These are phyloP conservation scores for Apiospora arundinis DNA, from an alignment of 2,329 filamentous ascomycete genomes.

Conservation along the genomic window DNA sequence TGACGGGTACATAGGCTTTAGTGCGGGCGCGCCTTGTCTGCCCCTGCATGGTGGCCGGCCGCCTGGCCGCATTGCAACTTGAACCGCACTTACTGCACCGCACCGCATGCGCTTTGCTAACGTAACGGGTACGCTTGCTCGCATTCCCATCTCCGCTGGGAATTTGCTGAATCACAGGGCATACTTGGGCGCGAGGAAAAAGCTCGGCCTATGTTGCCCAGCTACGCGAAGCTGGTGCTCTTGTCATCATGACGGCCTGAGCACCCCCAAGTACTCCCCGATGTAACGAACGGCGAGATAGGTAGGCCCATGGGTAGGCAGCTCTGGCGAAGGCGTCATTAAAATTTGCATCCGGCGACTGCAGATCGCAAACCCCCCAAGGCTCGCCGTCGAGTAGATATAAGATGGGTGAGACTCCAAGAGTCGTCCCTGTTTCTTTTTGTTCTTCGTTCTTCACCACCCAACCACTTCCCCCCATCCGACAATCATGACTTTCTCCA, in stretches of 20 bases:
- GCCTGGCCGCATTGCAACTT: not conserved
- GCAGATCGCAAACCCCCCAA: not conserved
- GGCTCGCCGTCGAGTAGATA: not conserved
- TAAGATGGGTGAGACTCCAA: not conserved
- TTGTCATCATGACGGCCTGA: constrained; percentile 15
- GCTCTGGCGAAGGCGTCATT: not conserved
- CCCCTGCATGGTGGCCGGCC: not conserved
- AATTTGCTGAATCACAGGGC: not conserved
- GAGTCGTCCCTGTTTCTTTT: too few species aligned
- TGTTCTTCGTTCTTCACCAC: not conserved
- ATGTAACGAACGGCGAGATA: not conserved
- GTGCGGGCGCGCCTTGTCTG: not conserved
- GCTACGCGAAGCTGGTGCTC: not conserved
- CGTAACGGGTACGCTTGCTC: not conserved
- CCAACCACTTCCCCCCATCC: constrained; percentile 86
- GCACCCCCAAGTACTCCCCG: not conserved
- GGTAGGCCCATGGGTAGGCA: not conserved
- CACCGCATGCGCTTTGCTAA: not conserved
- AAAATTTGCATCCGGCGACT: not conserved
- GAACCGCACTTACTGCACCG: not conserved
- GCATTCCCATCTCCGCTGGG: not conserved
- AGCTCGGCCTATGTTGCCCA: not conserved
- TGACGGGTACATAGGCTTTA: constrained; percentile 20
- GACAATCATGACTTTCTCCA: constrained; percentile 27
- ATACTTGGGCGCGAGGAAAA: not conserved